Base-by-base conservation (phyloP, 1,284 basidiomycete species). In the Cutaneotrichosporon curvatum region DNA sequence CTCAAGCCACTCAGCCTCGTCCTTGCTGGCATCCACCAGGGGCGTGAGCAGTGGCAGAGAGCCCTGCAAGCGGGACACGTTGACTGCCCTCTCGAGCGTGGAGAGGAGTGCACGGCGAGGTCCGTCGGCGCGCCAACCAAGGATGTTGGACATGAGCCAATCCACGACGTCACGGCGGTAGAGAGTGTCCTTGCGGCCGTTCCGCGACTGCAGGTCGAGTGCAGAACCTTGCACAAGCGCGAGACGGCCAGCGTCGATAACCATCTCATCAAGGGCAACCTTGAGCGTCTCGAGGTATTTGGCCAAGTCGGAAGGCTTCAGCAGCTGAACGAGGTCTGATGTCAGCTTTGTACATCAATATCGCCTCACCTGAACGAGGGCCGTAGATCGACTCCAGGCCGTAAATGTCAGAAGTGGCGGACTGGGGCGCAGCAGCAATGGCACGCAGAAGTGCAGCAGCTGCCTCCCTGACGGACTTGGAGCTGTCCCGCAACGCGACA, bases 351-450 rank as follows among this genome's bases (percentile, higher is more conserved):
- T 4, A 19, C 35, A 23, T 6, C 21, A 3, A 11, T 20, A 3
- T 9, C 14, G 15, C 11, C 37, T 14, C 23, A 38, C 37, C 37
- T 84, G 30, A 82, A 25, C 68, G 73, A 4, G 72, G 48, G 2
- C 89, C 91, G 65, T 96, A 96, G 41, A 95, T 78, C 1, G 74
- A 75, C 60, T 95, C 89, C 57, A 85, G 81, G 8, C 80, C 87
- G 69, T 91, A 95, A 1, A 95, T 79, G 3, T 77, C 74, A 16
- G 72, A 53, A 12, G 40, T 43, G n/a, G 43, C 30, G 4, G 42
- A 40, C 12, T 64, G 55, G 1, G 74, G 70, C 10, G 76, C 61
- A 37, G 43, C 59, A 32, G 43, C 37, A 11, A 65, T 44, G 4
- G 51, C 48, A 19, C 47, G 49, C 4, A 75, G 74, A 15, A 96